Evolutionary conservation across 2,329 filamentous ascomycete species (phyloP), one percentile per base, ranked within the genome.

Genomic region (Lachnellula cervina): DNA sequence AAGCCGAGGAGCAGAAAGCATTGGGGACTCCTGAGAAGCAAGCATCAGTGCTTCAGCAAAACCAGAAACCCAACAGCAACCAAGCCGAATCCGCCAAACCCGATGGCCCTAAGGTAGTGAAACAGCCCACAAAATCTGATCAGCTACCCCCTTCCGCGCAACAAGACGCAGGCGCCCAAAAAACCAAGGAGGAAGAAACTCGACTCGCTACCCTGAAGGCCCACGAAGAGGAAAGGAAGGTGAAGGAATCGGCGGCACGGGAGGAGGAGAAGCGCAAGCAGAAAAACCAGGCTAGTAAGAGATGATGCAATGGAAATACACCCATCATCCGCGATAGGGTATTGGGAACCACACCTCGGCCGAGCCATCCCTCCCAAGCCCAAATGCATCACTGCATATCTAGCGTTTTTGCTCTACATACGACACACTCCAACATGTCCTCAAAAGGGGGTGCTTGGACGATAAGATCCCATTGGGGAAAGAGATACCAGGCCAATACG

Each of bases 111-210:
- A 23, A 47, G 34, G 44, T 47, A 1, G 44, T 34, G 13, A 47
- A 47, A 14, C 23, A 47, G 44, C 44, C 44, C 19, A 19, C n/a
- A 14, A 25, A 28, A 44, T 6, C 28, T 8, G 37, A 38, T 5
- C 37, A 38, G 37, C 35, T 8, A 28, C 25, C 25, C 25, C 28
- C 51, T 8, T 25, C 51, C 23, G 54, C 46, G 25, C 50, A 54
- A 34, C 28, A 37, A 28, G 47, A 43, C 8, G 45, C 42, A 35
- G 57, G 56, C n/a, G 49, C 52, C 2, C 51, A 59, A 11, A 45
- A 45, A 17, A 35, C 19, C 14, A 34, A 45, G n/a, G 54, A 48
- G 17, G 59, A 56, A 38, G 57, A 61, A 45, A 52, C 54, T 5
- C 53, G 56, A 38, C 21, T 37, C 23, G 17, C 16, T 17, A 40